Evolutionary conservation across 352 stramenopile species (phyloP).

Genomic region (Phytopythium cucurbitacearum): DNA sequence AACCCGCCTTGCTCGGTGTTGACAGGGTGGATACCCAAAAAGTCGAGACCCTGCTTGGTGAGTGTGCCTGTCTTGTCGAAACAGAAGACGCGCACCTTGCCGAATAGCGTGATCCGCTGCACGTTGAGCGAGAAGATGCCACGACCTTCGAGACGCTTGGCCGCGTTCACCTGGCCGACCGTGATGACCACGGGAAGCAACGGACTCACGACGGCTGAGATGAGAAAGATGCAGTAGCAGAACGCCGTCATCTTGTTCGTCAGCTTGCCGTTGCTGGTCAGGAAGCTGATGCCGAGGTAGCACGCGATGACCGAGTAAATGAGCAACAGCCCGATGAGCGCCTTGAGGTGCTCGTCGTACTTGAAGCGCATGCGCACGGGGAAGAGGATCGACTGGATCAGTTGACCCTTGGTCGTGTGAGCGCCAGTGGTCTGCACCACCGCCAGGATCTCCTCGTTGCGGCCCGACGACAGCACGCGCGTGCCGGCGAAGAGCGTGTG

Average conservation of each 20-base stretch:
- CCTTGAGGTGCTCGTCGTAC: slow-evolving; percentile 77
- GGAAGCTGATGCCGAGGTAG: slow-evolving; percentile 36
- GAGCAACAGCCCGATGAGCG: slow-evolving; percentile 57
- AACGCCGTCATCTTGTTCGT: slow-evolving; percentile 53
- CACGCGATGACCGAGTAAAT: slow-evolving; percentile 54
- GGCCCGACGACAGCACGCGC: slow-evolving; percentile 35
- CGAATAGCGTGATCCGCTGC: slow-evolving; percentile 65
- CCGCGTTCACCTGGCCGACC: slow-evolving; percentile 69
- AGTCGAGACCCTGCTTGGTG: slow-evolving; percentile 80
- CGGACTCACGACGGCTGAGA: slow-evolving; percentile 54
- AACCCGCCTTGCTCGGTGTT: slow-evolving; percentile 9
- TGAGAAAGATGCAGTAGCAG: slow-evolving; percentile 58
- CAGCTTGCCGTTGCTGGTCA: slow-evolving; percentile 36
- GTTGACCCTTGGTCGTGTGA: slow-evolving; percentile 67
- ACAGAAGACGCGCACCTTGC: slow-evolving; percentile 78
- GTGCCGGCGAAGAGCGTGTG: slow-evolving; percentile 80
- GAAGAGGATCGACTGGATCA: slow-evolving; percentile 76
- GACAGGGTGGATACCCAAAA: slow-evolving; percentile 28
- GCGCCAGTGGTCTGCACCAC: slow-evolving; percentile 67
- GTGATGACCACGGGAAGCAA: slow-evolving; percentile 77
- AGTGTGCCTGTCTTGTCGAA: slow-evolving; percentile 89
- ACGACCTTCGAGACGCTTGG: slow-evolving; percentile 42
- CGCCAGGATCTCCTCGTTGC: slow-evolving; percentile 42
- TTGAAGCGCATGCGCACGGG: slow-evolving; percentile 80
- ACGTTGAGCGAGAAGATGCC: slow-evolving; percentile 68